phyloP scores from a whole-genome alignment of 208 protist species.

The Trichomonas tenax region DNA sequence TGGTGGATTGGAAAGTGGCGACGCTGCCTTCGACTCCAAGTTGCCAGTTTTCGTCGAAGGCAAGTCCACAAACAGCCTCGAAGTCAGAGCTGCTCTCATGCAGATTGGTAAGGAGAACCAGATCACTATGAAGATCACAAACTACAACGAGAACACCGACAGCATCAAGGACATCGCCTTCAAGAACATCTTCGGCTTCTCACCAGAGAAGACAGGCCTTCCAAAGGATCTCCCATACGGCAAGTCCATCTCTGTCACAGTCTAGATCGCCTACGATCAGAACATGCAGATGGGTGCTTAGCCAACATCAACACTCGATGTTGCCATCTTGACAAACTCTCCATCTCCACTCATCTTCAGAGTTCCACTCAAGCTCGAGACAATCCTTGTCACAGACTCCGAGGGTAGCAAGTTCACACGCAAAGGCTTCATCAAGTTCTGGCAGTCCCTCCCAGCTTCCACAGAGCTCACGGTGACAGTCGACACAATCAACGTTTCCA shows the following conservation, averaged over 20 bases:
- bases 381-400: background rate
- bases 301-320: background rate
- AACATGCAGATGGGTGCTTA: background rate
- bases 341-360: background rate
- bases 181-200: constrained; percentile 9
- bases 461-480: background rate
- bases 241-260: background rate
- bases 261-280: background rate
- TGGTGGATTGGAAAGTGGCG: background rate
- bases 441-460: background rate
- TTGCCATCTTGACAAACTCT: background rate
- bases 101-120: background rate
- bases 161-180: background rate
- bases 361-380: background rate
- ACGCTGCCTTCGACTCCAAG: background rate
- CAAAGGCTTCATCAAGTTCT: background rate
- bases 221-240: background rate
- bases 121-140: background rate
- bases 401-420: background rate
- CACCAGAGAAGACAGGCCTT: background rate
- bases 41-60: background rate
- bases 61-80: background rate
- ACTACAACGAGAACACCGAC: background rate
- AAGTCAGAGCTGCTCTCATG: background rate
- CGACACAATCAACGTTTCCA: background rate